These are phyloP conservation scores for Globisporangium apiculatum DNA, from an alignment of 352 stramenopile genomes.

Conservation along the genomic window DNA sequence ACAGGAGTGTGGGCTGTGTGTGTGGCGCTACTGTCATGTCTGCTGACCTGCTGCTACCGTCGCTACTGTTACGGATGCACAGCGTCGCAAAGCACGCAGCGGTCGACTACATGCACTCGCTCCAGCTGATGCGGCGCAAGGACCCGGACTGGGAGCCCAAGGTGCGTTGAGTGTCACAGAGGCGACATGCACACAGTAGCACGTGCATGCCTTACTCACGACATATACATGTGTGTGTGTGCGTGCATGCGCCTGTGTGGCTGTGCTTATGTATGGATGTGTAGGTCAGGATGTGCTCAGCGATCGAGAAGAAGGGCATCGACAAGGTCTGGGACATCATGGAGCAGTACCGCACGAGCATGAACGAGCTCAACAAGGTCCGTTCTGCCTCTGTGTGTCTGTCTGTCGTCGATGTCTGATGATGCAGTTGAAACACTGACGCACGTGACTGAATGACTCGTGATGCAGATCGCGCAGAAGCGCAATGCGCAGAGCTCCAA, in stretches of 20 bases:
- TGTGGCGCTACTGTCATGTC: neutral
- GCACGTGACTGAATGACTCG: no score
- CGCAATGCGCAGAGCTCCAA: conserved; percentile 65
- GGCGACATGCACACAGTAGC: no score
- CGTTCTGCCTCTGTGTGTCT: neutral
- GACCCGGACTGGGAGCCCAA: conserved; percentile 75
- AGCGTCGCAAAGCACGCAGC: conserved; percentile 67
- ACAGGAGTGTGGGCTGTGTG: neutral
- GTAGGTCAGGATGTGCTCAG: conserved; percentile 67
- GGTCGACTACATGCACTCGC: conserved; percentile 72
- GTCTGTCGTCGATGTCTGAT: neutral
- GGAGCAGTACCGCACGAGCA: conserved; percentile 48
- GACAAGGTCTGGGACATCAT: conserved; percentile 67
- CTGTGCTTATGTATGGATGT: conserved; percentile 1
- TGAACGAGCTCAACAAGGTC: conserved; percentile 53
- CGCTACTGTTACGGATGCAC: neutral
- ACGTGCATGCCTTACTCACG: no score
- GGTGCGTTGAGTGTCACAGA: conserved; percentile 12
- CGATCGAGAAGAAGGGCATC: conserved; percentile 56
- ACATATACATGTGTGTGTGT: no score
- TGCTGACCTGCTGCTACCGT: neutral
- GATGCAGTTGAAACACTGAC: no score
- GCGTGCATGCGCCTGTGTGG: no score
- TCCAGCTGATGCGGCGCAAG: conserved; percentile 81
- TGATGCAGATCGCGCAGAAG: conserved; percentile 46